Percentiles rank a stretch among this genome's conserved stretches.
phyloP scores from a whole-genome alignment of 495 filamentous ascomycete genomes.

The Aspergillus haitiensis region DNA sequence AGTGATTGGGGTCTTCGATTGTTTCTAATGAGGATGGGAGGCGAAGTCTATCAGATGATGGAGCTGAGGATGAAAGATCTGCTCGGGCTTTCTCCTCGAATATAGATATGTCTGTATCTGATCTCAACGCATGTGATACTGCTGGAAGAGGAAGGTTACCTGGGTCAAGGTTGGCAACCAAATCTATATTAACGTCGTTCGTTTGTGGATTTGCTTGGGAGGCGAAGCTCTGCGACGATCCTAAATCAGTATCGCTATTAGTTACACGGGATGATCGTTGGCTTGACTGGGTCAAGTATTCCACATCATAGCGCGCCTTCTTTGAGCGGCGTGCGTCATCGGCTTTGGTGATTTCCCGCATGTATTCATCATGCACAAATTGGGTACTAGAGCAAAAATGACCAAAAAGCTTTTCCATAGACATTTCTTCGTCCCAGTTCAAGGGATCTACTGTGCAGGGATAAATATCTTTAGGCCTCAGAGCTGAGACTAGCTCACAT shows the following conservation, averaged over 20 bases:
- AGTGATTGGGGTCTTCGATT: conserved; percentile 7
- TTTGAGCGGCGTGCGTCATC: conserved; percentile 24
- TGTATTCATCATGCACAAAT: conserved; percentile 68
- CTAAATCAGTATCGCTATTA: conserved; percentile 12
- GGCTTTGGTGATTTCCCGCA: conserved; percentile 42
- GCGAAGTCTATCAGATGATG: background rate
- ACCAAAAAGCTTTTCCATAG: conserved; percentile 69
- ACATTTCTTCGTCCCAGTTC: conserved; percentile 61
- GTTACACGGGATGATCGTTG: conserved; percentile 23
- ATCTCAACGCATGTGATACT: background rate
- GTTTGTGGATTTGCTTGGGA: conserved; percentile 3
- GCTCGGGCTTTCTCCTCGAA: background rate
- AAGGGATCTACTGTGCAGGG: conserved; percentile 75
- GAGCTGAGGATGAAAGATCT: background rate
- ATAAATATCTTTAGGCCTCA: conserved; percentile 74
- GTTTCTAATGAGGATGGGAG: conserved; percentile 19
- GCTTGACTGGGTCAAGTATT: conserved; percentile 28
- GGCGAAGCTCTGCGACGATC: conserved; percentile 3
- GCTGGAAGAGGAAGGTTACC: background rate
- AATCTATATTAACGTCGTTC: background rate
- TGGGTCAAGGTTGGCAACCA: background rate
- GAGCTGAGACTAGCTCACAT: conserved; percentile 64
- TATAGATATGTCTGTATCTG: background rate
- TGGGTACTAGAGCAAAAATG: conserved; percentile 57
- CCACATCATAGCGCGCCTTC: conserved; percentile 31